Evolutionary conservation across 2,329 filamentous ascomycete genomes (phyloP).

Genomic region (Xylaria sp.): DNA sequence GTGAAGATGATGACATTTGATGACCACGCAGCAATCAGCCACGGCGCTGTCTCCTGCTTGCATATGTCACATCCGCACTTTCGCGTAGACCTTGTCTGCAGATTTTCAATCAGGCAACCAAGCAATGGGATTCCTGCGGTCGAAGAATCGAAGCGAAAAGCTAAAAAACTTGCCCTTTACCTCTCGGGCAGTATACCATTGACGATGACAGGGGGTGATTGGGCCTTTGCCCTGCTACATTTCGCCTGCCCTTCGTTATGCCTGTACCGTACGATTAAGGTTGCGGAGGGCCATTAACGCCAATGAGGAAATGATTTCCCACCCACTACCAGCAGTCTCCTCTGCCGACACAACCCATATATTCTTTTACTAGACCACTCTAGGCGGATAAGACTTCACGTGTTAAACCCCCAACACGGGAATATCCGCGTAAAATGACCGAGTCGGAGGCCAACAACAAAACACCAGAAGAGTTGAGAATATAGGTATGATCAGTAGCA

Average conservation of each 20-base stretch:
- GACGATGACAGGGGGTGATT: background rate
- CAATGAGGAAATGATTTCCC: background rate
- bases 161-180: background rate
- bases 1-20: background rate
- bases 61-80: slow-evolving; percentile 4
- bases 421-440: background rate
- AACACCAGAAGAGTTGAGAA: background rate
- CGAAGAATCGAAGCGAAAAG: slow-evolving; percentile 5
- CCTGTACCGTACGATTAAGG: background rate
- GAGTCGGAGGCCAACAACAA: background rate
- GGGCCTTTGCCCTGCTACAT: background rate
- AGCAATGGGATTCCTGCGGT: background rate
- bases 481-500: background rate
- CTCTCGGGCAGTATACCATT: background rate
- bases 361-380: background rate
- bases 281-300: background rate
- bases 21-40: slow-evolving; percentile 16
- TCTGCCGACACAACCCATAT: background rate
- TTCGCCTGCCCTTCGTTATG: background rate
- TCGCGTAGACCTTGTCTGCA: slow-evolving; percentile 6
- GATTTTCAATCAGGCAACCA: background rate
- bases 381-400: background rate
- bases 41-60: slow-evolving; percentile 22
- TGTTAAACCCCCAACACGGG: background rate
- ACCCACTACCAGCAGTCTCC: background rate